Base-by-base conservation (phyloP, 2,329 filamentous ascomycete species). In the Paradendryphiella salina region DNA sequence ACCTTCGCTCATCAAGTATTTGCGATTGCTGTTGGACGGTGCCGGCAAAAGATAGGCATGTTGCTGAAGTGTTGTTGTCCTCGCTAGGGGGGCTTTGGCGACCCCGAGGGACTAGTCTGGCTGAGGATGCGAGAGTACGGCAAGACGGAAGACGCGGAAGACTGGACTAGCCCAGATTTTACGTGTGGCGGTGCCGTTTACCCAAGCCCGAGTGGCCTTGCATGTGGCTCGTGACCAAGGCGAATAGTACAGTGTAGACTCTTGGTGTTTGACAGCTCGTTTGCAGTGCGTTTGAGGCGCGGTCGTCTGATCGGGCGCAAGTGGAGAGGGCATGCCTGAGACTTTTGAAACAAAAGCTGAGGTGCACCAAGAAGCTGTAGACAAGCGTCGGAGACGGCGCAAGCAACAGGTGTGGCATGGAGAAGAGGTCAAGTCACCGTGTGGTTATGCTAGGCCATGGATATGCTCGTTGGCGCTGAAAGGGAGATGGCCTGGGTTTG, bases 261-360 rank as follows among this genome's bases (percentile, higher is more conserved):
- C 42, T 46, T 29, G 20, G 35, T 37, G 60, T 54, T 57, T 54
- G 57, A 59, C n/a, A 10, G 33, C 17, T 35, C 20, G 60, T 63
- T 59, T 63, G 15, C 58, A 51, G 33, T 54, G 54, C 46, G 60
- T 63, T 63, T 63, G 52, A 50, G 56, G 34, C 39, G 34, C 46
- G 42, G 35, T 44, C 33, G 39, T 28, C 28, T 49, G 50, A 49
- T 48, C 7, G 6, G 5, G 17, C 23, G 38, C 20, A 38, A 21
- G 32, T 23, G 20, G 29, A 42, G 51, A 37, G 40, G 44, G 39
- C 20, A n/a, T 29, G 11, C 21, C 34, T 28, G 18, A 44, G 45
- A 33, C 31, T 29, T 20, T 21, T 6, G 33, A 34, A 45, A 52
- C 43, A 33, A 32, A 28, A 28, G 42, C 23, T 33, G 49, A 23